Base-by-base conservation (phyloP, 2,329 filamentous ascomycete species). In the Ophiosphaerella herpotricha region DNA sequence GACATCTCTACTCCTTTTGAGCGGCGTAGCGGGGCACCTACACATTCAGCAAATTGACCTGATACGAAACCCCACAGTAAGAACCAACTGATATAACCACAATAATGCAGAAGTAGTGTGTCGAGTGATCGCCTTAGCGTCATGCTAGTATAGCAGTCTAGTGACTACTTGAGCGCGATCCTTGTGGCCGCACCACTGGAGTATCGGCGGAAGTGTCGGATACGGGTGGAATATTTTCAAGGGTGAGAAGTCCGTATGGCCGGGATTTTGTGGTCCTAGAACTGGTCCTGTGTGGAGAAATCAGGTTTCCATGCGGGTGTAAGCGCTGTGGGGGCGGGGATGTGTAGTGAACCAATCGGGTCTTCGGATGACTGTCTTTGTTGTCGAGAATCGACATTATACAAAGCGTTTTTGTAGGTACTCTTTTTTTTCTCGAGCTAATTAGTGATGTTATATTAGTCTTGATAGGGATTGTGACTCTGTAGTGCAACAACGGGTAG, bases 291-390 rank as follows among this genome's bases (percentile, higher is more conserved):
- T 16, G 32, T 37, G n/a, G 26, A 6, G n/a, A 21, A 13, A 34
- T 46, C 18, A 24, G 18, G 40, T 14, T 32, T 44, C 35, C 43
- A 33, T 53, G 51, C 39, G 16, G 21, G 33, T 39, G 39, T 44
- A 52, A 56, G 55, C 48, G 58, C 57, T 57, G 57, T 52, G 58
- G 58, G 56, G 58, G 85, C 35, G 79, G 82, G 54, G 84, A 43
- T 38, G 39, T 14, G 39, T 23, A 13, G 38, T 40, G 26, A 14
- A 46, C 48, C 38, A 37, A 46, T 41, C 48, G 42, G 46, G 32
- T 13, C 18, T 26, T 44, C 46, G 46, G 40, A 40, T 39, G 24
- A 14, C 26, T 14, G 23, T 26, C 24, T 16, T 9, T 8, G n/a
- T 24, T 36, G 18, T 21, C 18, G 18, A 21, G 18, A 21, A 21